Percentiles rank a stretch among this genome's conserved stretches.
These are phyloP conservation scores for Cucurbita maxima DNA, from an alignment of 306 rosid species.

Conservation along the genomic window DNA sequence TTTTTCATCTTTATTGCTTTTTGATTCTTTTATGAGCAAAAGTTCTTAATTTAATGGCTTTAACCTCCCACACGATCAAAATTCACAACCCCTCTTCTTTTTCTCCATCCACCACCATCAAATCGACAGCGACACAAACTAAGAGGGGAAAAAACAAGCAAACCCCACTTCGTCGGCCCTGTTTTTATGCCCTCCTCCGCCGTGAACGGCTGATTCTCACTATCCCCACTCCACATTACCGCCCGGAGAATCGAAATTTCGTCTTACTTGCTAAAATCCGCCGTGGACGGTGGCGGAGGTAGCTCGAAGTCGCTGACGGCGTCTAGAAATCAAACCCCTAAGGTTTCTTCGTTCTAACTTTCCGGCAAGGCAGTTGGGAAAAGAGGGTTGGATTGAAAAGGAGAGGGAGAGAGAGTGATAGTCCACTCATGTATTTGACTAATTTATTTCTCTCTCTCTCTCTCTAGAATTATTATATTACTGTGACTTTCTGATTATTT, in stretches of 20 bases:
- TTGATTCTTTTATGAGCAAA: neutral
- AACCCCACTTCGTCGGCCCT: neutral
- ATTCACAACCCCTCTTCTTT: neutral
- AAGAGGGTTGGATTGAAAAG: neutral
- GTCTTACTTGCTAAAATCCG: too few relatives aligned
- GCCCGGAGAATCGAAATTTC: neutral
- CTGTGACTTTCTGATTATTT: neutral
- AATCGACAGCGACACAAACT: neutral
- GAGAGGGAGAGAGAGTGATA: constrained; percentile 5
- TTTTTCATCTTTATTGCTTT: neutral
- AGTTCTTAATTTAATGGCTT: neutral
- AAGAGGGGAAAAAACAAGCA: neutral
- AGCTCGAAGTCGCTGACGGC: neutral
- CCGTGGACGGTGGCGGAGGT: neutral
- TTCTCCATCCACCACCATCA: neutral
- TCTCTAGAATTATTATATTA: neutral
- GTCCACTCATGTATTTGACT: constrained; percentile 6
- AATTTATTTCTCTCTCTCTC: neutral
- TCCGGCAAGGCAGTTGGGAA: constrained; percentile 6
- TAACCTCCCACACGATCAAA: neutral
- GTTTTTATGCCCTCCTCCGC: neutral
- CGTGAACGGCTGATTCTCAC: neutral
- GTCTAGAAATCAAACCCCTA: neutral
- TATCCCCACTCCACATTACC: neutral
- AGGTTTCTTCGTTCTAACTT: constrained; percentile 1